phyloP scores from a whole-genome alignment of 176 grass and related monocot species.

The Rhynchospora pubera region DNA sequence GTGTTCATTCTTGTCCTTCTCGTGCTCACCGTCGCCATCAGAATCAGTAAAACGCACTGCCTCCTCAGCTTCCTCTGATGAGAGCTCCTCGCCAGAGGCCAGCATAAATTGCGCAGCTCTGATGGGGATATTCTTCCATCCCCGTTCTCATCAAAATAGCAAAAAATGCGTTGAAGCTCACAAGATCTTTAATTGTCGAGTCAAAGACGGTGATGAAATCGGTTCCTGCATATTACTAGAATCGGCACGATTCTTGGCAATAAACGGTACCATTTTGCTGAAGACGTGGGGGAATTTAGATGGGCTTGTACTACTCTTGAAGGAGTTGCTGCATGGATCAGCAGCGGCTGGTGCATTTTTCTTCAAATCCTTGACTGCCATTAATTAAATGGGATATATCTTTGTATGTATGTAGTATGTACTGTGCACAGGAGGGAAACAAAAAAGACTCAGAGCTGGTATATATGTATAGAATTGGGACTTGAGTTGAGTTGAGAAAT shows the following conservation, averaged over 20 bases:
- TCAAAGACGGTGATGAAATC: background rate
- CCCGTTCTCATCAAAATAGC: constrained; percentile 33
- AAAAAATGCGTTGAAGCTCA: constrained; percentile 15
- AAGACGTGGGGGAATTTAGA: background rate
- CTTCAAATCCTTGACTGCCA: background rate
- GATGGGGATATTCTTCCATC: constrained; percentile 30
- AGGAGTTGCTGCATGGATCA: background rate
- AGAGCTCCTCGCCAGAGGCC: constrained; percentile 17
- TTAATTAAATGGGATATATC: background rate
- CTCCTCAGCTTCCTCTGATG: constrained; percentile 10
- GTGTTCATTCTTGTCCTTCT: constrained; percentile 20
- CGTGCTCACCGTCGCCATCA: constrained; percentile 24
- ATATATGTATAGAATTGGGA: background rate
- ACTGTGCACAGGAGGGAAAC: too few relatives aligned
- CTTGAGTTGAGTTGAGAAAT: background rate
- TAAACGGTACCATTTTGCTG: background rate
- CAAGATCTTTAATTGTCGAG: background rate
- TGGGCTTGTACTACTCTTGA: background rate
- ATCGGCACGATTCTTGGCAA: background rate
- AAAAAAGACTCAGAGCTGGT: background rate
- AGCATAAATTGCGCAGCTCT: constrained; percentile 25
- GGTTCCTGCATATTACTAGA: background rate
- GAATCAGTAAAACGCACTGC: constrained; percentile 11
- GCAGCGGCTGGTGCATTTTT: background rate
- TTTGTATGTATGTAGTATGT: background rate